Evolutionary conservation across 495 filamentous ascomycete species (phyloP).

Genomic region (Penicillium riverlandense): DNA sequence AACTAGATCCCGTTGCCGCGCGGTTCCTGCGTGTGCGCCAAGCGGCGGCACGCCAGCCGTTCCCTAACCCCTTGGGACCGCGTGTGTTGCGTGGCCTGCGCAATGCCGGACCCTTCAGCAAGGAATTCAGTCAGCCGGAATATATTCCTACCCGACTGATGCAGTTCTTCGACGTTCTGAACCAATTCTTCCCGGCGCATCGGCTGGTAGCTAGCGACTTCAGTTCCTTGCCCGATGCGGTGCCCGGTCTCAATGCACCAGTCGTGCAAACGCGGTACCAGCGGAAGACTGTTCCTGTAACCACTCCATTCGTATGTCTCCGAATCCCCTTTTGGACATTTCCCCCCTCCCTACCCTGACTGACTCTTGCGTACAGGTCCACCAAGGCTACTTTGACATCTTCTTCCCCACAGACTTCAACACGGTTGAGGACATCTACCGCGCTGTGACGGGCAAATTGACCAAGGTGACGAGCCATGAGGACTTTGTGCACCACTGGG

Average conservation of each 20-base stretch:
- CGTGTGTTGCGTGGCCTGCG: conserved; percentile 50
- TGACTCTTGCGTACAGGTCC: conserved; percentile 51
- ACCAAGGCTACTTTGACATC: conserved; percentile 98
- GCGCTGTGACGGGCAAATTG: conserved; percentile 83
- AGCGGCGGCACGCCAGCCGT: conserved; percentile 48
- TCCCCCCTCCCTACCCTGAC: conserved; percentile 3
- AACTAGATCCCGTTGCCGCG: conserved; percentile 73
- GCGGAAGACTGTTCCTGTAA: conserved; percentile 77
- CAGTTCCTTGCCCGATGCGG: conserved; percentile 70
- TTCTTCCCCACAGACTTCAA: conserved; percentile 95
- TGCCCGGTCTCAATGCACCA: conserved; percentile 78
- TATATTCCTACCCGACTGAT: conserved; percentile 92
- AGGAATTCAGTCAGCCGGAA: conserved; percentile 74
- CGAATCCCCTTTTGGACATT: neutral
- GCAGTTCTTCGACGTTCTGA: conserved; percentile 91
- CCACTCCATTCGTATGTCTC: conserved; percentile 75
- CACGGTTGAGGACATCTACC: conserved; percentile 81
- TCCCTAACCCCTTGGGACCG: conserved; percentile 48
- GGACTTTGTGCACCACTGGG: conserved; percentile 84
- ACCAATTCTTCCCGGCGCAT: conserved; percentile 80
- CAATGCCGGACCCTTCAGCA: conserved; percentile 53
- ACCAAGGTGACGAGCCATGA: conserved; percentile 80
- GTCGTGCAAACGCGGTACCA: conserved; percentile 93
- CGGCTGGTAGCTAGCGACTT: conserved; percentile 89
- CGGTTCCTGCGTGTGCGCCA: conserved; percentile 77